Evolutionary conservation across 1,284 basidiomycete genomes (phyloP).

Genomic region (Ustilago tritici): DNA sequence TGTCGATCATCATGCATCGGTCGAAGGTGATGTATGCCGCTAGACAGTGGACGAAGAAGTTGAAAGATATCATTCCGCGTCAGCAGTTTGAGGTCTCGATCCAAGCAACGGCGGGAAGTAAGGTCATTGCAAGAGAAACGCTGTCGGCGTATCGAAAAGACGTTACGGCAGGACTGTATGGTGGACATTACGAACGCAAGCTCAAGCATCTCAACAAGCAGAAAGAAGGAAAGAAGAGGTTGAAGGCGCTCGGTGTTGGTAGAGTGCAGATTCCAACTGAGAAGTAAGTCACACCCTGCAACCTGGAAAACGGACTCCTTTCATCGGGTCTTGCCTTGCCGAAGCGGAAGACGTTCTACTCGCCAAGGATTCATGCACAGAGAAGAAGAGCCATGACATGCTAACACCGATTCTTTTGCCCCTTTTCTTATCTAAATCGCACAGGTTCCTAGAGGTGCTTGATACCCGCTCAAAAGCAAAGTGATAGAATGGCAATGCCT

Average conservation of each 20-base stretch:
- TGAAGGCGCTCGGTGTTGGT: slow-evolving; percentile 63
- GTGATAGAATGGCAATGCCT: slow-evolving; percentile 4
- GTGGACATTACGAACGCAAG: slow-evolving; percentile 74
- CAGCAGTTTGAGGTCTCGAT: slow-evolving; percentile 87
- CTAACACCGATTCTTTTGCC: neutral
- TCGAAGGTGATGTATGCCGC: slow-evolving; percentile 58
- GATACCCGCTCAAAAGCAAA: slow-evolving; percentile 46
- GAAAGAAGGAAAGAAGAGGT: slow-evolving; percentile 67
- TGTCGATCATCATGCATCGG: slow-evolving; percentile 64
- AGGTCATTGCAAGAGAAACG: slow-evolving; percentile 88
- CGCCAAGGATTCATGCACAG: neutral
- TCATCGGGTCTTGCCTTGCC: neutral
- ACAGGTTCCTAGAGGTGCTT: slow-evolving; percentile 40
- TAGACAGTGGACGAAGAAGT: slow-evolving; percentile 58
- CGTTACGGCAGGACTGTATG: slow-evolving; percentile 93
- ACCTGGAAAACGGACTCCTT: neutral
- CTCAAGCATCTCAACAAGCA: slow-evolving; percentile 65
- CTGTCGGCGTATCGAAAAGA: slow-evolving; percentile 74
- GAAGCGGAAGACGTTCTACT: neutral
- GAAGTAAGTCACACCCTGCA: slow-evolving; percentile 30
- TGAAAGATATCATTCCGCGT: slow-evolving; percentile 75
- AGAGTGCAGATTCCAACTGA: slow-evolving; percentile 63
- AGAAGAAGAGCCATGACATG: neutral
- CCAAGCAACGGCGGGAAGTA: slow-evolving; percentile 78
- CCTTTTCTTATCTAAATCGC: neutral